Evolutionary conservation across 306 rosid genomes (phyloP), one percentile per base, ranked within the genome.

Genomic region (Morella rubra): DNA sequence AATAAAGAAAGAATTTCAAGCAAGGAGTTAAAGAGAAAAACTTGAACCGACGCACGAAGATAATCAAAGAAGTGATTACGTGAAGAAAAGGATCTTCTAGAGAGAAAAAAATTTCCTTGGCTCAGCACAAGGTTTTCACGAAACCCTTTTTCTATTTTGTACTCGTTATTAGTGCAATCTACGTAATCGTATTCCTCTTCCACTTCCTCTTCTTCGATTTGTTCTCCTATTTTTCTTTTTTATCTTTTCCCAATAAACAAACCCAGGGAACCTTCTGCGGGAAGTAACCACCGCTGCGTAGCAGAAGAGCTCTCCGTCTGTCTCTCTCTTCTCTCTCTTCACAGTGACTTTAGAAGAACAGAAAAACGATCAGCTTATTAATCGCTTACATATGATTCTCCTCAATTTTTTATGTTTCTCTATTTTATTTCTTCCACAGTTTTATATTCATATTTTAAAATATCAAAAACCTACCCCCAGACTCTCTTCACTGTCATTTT

Each of bases 231-330:
- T 18, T 2, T 5, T 24, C 4, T 64, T 46, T 54, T 74, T 7
- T 69, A 24, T 76, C 58, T 41, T 2, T 44, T 3, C 37, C 37
- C 45, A 66, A 11, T 5, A n/a, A 66, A 84, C 76, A 76, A 50
- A 54, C 76, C 69, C 73, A 80, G 73, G 85, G 87, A 82, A 84
- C 56, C 92, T 89, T 91, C 87, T 59, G 87, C 64, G 15, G 75
- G 85, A 91, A 87, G 97, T n/a, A 79, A 84, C 85, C 83, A 76
- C 86, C 75, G 22, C 16, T 10, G 66, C 69, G 60, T 54, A 37
- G 76, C 71, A 86, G 82, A 50, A 76, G 71, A 79, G 52, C 83
- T 37, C 62, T 55, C 62, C 44, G 61, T 64, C 76, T 45, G 78
- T 72, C 75, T 58, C 59, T 24, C 67, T 44, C 72, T 71, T 74